These are phyloP conservation scores for Apiospora saccharicola DNA, from an alignment of 2,329 filamentous ascomycete species.

Conservation along the genomic window DNA sequence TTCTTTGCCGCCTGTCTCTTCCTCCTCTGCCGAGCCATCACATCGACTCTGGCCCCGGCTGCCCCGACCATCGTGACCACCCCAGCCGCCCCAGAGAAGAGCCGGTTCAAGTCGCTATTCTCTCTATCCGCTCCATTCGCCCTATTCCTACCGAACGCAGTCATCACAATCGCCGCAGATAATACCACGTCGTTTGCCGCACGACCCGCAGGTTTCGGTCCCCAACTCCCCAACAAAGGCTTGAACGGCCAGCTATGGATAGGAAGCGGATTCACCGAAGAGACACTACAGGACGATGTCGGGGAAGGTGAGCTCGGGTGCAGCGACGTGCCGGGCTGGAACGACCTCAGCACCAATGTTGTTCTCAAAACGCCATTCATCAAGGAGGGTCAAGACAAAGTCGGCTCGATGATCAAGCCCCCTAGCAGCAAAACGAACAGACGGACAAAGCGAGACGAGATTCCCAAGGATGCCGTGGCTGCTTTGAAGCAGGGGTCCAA, in stretches of 20 bases:
- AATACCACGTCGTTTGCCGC: conserved; percentile 98
- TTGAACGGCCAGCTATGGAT: conserved; percentile 93
- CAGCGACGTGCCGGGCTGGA: conserved; percentile 92
- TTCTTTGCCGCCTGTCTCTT: conserved; percentile 62
- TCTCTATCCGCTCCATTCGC: conserved; percentile 81
- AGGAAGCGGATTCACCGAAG: conserved; percentile 88
- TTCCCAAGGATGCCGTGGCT: conserved; percentile 40
- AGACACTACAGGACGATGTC: conserved; percentile 68
- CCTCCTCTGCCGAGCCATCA: conserved; percentile 61
- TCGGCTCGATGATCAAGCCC: conserved; percentile 40
- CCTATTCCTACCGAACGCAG: conserved; percentile 92
- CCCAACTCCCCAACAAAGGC: conserved; percentile 75
- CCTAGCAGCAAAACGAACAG: conserved; percentile 42
- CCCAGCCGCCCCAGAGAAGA: conserved; percentile 43
- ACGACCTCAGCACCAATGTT: conserved; percentile 62
- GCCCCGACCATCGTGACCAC: conserved; percentile 34
- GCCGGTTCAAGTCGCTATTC: conserved; percentile 65
- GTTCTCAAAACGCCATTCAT: conserved; percentile 47
- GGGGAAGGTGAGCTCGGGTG: conserved; percentile 90
- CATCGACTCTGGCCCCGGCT: conserved; percentile 45
- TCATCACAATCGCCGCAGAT: conserved; percentile 95
- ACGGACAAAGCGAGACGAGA: conserved; percentile 45
- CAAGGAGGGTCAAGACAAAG: conserved; percentile 43
- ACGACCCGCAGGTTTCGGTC: conserved; percentile 91
- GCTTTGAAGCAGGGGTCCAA: conserved; percentile 38